Percentiles rank a stretch among this genome's conserved stretches.
Conservation (phyloP, 192 early-diverging fungal species). For the Gigaspora rosea region DNA sequence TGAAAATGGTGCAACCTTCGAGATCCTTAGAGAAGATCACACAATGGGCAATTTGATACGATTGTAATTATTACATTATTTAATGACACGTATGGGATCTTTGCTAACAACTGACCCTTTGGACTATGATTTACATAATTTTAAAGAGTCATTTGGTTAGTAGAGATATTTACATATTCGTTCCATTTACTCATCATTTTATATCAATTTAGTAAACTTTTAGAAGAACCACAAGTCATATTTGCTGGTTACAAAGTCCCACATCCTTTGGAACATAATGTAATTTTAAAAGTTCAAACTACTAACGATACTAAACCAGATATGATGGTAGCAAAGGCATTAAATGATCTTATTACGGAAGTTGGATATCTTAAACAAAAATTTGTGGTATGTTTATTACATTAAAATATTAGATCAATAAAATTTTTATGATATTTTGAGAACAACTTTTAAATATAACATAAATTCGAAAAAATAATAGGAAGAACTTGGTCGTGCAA, state of each 20-base stretch:
- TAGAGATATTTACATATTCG: not conserved
- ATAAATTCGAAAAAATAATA: not conserved
- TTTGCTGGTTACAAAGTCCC: conserved; percentile 97
- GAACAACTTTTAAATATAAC: not conserved
- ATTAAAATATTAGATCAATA: not conserved
- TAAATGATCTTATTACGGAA: conserved; percentile 77
- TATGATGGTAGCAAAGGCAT: conserved; percentile 74
- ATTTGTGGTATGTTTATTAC: conserved; percentile 67
- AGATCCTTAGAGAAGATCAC: conserved; percentile 94
- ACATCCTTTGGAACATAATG: conserved; percentile 93
- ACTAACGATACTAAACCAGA: conserved; percentile 83
- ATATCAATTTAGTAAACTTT: conserved; percentile 63
- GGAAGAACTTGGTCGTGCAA: conserved; percentile 28
- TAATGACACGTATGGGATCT: not conserved
- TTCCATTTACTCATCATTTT: not conserved
- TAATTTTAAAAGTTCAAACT: conserved; percentile 92
- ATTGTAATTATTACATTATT: conserved; percentile 54
- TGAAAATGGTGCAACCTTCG: conserved; percentile 91
- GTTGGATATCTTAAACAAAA: conserved; percentile 76
- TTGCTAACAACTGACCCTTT: too few relatives aligned
- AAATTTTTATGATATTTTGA: not conserved
- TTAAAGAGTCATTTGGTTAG: too few relatives aligned
- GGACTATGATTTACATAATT: too few relatives aligned
- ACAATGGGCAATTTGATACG: conserved; percentile 94
- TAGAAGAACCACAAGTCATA: conserved; percentile 89